Conservation (phyloP, 106 monocot genomes). For the Dendrobium huoshanense region DNA sequence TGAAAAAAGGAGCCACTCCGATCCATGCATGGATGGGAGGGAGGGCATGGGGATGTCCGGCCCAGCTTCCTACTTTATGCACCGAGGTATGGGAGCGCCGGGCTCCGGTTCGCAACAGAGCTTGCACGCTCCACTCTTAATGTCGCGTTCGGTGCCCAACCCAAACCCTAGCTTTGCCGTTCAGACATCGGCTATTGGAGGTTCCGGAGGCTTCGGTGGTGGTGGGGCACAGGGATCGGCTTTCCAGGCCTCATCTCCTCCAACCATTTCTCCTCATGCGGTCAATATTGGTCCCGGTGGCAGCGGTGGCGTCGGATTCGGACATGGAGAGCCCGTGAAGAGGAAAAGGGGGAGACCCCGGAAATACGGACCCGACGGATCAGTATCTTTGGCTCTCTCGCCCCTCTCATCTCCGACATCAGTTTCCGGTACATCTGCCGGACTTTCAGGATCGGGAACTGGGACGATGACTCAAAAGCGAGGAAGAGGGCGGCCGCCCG, state of each 20-base stretch:
- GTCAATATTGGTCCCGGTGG: constrained; percentile 1
- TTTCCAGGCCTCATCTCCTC: constrained; percentile 2
- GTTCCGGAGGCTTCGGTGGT: background rate
- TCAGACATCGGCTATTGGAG: constrained; percentile 4
- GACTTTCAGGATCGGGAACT: constrained; percentile 19
- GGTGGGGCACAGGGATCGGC: constrained; percentile 6
- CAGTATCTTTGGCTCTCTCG: constrained; percentile 28
- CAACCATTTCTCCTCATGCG: constrained; percentile 5
- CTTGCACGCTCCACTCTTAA: background rate
- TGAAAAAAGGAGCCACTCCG: background rate
- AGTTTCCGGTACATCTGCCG: constrained; percentile 7
- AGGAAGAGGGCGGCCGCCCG: constrained; percentile 62
- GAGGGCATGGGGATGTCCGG: constrained; percentile 13
- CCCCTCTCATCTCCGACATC: constrained; percentile 14
- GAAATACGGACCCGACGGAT: constrained; percentile 61
- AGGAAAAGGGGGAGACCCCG: constrained; percentile 73
- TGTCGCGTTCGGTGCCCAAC: constrained; percentile 5
- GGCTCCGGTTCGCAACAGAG: constrained; percentile 1
- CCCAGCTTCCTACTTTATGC: constrained; percentile 9
- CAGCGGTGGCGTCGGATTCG: background rate
- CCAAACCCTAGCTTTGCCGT: constrained; percentile 4
- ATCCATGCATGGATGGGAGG: constrained; percentile 16
- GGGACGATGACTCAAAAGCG: constrained; percentile 36
- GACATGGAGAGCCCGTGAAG: constrained; percentile 22
- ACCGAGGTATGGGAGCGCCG: constrained; percentile 8